These are phyloP conservation scores for Globisporangium recalcitrans DNA, from an alignment of 352 stramenopile genomes.

Conservation along the genomic window DNA sequence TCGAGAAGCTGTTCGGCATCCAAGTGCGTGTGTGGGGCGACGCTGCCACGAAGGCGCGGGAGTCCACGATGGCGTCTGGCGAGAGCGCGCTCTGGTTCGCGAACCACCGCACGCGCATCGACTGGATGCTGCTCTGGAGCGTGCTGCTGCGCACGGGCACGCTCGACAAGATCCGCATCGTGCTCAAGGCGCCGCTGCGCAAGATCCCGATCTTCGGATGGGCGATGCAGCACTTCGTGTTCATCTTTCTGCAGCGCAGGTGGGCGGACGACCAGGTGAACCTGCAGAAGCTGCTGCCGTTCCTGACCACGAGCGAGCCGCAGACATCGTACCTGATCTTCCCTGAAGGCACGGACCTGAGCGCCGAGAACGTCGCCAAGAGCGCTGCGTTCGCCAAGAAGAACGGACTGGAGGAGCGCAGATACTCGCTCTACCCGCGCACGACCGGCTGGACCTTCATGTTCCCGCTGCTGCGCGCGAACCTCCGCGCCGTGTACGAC, in stretches of 20 bases:
- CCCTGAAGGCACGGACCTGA: slow-evolving; percentile 78
- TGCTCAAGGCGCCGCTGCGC: slow-evolving; percentile 73
- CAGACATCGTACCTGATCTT: slow-evolving; percentile 73
- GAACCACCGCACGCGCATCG: slow-evolving; percentile 80
- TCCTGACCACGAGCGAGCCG: slow-evolving; percentile 40
- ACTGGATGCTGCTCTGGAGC: slow-evolving; percentile 84
- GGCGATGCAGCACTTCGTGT: slow-evolving; percentile 85
- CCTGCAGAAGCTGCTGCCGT: slow-evolving; percentile 48
- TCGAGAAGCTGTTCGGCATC: slow-evolving; percentile 63
- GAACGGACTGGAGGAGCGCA: slow-evolving; percentile 31
- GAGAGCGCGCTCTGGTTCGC: slow-evolving; percentile 69
- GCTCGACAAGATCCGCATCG: slow-evolving; percentile 56
- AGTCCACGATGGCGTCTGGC: slow-evolving; percentile 26
- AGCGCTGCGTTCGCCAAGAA: slow-evolving; percentile 53
- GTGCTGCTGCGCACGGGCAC: slow-evolving; percentile 48
- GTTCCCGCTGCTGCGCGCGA: slow-evolving; percentile 46
- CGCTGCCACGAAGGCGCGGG: slow-evolving; percentile 45
- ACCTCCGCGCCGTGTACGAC: slow-evolving; percentile 74
- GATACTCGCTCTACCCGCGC: slow-evolving; percentile 73
- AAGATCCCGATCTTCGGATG: slow-evolving; percentile 75
- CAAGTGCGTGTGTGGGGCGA: slow-evolving; percentile 57
- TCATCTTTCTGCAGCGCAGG: slow-evolving; percentile 73
- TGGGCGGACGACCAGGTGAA: slow-evolving; percentile 59
- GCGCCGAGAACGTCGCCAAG: slow-evolving; percentile 55
- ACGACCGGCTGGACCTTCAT: slow-evolving; percentile 77